Evolutionary conservation across 2,329 filamentous ascomycete species (phyloP), one percentile per base, ranked within the genome.

Genomic region (Meredithiella fracta): DNA sequence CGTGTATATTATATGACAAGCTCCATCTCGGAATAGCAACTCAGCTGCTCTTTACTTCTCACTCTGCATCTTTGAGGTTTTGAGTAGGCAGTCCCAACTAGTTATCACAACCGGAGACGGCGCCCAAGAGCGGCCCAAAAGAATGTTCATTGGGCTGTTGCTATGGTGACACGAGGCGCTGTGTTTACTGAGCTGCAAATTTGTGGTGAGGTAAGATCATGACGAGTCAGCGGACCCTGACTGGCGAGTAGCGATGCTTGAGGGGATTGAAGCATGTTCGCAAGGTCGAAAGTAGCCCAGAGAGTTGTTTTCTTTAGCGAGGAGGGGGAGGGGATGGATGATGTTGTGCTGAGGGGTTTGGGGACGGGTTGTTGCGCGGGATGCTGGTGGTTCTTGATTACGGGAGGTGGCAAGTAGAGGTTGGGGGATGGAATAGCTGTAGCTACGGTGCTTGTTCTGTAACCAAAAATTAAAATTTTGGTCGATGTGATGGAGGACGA

Each of bases 101-200:
- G 44, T 9, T 8, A 3, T 26, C 7, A 8, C 20, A 47, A 11
- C 20, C 47, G 44, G 53, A 11, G 26, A 22, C 31, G 34, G 53
- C 15, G 29, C 42, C 53, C 44, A 49, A 49, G 53, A 29, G 42
- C 25, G 44, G 31, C 53, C 47, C 31, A 23, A 31, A 22, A 44
- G 44, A 55, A 29, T n/a, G 42, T 25, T 34, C 11, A 38, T 55
- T 26, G 42, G 47, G n/a, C 29, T 17, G 47, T 55, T 55, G 53
- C 53, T 42, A 50, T 55, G 53, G 44, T 25, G 44, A 55, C 53
- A 29, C 44, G 31, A 50, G 44, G 22, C 44, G 25, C 44, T 7
- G 29, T 55, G 44, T 55, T 55, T 55, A 55, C 53, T 38, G 29
- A 38, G 34, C 51, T 53, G 53, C 53, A 25, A 7, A 17, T 1